Evolutionary conservation across 2,329 filamentous ascomycete genomes (phyloP), one percentile per base, ranked within the genome.

Genomic region (Acephala macrosclerotiorum): DNA sequence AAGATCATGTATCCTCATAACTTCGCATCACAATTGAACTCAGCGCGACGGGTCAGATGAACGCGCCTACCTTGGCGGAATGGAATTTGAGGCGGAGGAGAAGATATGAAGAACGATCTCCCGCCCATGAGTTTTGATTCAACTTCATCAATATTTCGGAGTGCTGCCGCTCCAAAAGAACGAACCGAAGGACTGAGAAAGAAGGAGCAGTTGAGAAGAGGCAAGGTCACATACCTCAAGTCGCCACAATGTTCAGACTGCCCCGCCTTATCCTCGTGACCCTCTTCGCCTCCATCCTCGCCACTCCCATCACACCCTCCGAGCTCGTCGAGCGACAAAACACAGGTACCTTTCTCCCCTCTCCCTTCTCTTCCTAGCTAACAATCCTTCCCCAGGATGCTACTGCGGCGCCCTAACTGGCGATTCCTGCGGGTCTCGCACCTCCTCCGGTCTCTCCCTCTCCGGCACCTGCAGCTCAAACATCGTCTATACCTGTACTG

Each of bases 381-480:
- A 12, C 18, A 9, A 45, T 9, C 9, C 42, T 20, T 45, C 42
- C 42, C 42, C n/a, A 45, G 42, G 57, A 35, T 65, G 63, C 51
- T 61, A 60, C 55, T 65, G 63, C 63, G 63, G 63, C 49, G 18
- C 35, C 14, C 22, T 65, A 47, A 65, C 58, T 2, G 58, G 63
- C 25, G 22, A 20, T 25, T 65, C 58, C 7, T 65, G 63, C 26
- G 57, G 63, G 1, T 56, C 57, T 18, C 57, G 63, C 20, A 60
- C 58, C 3, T 60, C 57, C 14, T 60, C 63, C 22, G 63, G 63
- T 3, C n/a, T 60, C 22, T 60, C 57, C 9, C 63, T 60, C 16
- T 60, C 58, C 2, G 58, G 61, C 3, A 16, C 9, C 22, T 63
- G 61, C 53, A 38, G 16, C 9, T 8, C 25, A 2, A 47, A 47